Conservation (phyloP, 108 stramenopile genomes). For the Cyclotella atomus region DNA sequence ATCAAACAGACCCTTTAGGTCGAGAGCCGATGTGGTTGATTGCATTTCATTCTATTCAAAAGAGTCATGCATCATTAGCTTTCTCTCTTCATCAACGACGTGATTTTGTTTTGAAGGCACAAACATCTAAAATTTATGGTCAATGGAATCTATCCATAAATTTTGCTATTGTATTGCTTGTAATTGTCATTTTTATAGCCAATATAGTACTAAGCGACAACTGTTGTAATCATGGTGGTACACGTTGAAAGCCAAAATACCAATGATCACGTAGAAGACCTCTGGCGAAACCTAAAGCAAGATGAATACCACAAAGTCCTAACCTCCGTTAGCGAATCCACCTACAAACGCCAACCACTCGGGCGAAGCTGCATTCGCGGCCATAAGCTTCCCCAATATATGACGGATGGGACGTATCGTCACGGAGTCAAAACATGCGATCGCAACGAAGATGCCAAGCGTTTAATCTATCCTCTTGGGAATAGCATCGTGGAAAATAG, state of each 20-base stretch:
- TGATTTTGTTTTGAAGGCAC: no score
- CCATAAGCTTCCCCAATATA: slow-evolving; percentile 53
- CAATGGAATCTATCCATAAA: no score
- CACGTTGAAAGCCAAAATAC: not conserved
- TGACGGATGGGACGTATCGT: slow-evolving; percentile 27
- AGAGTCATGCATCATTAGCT: no score
- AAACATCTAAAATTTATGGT: no score
- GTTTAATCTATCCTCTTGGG: slow-evolving; percentile 54
- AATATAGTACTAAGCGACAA: no score
- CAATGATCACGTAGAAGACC: slow-evolving; percentile 29
- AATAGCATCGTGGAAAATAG: slow-evolving; percentile 10
- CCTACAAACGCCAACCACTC: slow-evolving; percentile 54
- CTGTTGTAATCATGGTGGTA: no score
- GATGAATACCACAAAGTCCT: slow-evolving; percentile 25
- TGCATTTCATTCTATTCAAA: not conserved
- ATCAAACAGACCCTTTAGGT: slow-evolving; percentile 25
- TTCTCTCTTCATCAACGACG: no score
- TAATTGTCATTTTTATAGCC: no score
- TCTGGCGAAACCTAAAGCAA: slow-evolving; percentile 14
- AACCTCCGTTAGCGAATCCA: slow-evolving; percentile 13
- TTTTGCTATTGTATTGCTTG: no score
- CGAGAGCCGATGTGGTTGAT: not conserved
- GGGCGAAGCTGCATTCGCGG: slow-evolving; percentile 55
- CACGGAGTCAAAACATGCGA: slow-evolving; percentile 52
- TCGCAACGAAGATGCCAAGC: slow-evolving; percentile 53